Conservation (phyloP, 495 filamentous ascomycete species). For the Talaromyces trachyspermus region DNA sequence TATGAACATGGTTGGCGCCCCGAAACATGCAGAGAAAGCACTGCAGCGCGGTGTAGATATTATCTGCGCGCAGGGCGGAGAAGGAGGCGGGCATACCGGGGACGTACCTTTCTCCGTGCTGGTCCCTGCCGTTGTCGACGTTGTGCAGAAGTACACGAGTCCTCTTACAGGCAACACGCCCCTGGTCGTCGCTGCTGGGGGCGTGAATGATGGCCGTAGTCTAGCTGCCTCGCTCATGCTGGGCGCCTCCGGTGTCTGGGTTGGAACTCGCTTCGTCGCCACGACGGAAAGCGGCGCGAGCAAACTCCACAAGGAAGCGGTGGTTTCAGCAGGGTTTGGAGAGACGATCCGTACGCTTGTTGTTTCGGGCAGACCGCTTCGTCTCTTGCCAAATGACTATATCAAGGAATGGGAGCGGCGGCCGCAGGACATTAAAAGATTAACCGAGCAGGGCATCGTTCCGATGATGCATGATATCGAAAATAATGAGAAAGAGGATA, state of each 20-base stretch:
- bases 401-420: slow-evolving; percentile 67
- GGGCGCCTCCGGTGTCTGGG: slow-evolving; percentile 71
- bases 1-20: slow-evolving; percentile 95
- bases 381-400: slow-evolving; percentile 76
- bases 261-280: slow-evolving; percentile 81
- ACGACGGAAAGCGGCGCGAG: slow-evolving; percentile 68
- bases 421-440: slow-evolving; percentile 61
- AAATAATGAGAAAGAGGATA: slow-evolving; percentile 57
- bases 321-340: slow-evolving; percentile 65
- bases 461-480: slow-evolving; percentile 77
- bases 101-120: slow-evolving; percentile 66
- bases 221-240: slow-evolving; percentile 66
- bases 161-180: slow-evolving; percentile 49
- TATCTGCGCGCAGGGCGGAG: slow-evolving; percentile 74
- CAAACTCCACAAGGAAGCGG: slow-evolving; percentile 69
- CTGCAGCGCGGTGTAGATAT: slow-evolving; percentile 74
- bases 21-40: slow-evolving; percentile 81
- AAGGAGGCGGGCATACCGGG: slow-evolving; percentile 75
- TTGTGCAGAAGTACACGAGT: slow-evolving; percentile 52
- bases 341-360: slow-evolving; percentile 75
- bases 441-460: slow-evolving; percentile 67
- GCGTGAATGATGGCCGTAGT: slow-evolving; percentile 62
- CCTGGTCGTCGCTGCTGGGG: slow-evolving; percentile 70
- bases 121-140: slow-evolving; percentile 69
- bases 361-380: slow-evolving; percentile 68